Percentiles rank a stretch among this genome's conserved stretches.
phyloP scores from a whole-genome alignment of 352 stramenopile species.

The Globisporangium cederbergense region DNA sequence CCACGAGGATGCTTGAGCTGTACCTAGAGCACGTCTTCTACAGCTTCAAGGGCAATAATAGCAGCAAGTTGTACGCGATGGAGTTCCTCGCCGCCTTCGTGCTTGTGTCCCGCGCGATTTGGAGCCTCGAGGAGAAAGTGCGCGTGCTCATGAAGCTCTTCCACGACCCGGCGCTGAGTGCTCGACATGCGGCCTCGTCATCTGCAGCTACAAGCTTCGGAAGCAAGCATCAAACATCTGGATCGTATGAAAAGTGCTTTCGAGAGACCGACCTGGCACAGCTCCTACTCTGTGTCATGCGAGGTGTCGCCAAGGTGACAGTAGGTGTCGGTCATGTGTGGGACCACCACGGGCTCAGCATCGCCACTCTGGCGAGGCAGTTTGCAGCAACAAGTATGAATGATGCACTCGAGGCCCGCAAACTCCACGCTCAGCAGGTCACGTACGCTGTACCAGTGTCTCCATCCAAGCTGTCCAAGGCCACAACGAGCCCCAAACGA shows the following conservation, averaged over 20 bases:
- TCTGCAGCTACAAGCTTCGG: slow-evolving; percentile 8
- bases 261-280: slow-evolving; percentile 54
- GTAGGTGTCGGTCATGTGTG: slow-evolving; percentile 45
- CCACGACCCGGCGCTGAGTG: slow-evolving; percentile 30
- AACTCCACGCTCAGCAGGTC: neutral
- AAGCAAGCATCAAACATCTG: slow-evolving; percentile 8
- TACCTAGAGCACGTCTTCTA: slow-evolving; percentile 62
- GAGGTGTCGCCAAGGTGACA: slow-evolving; percentile 43
- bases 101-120: slow-evolving; percentile 59
- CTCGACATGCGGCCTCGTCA: slow-evolving; percentile 17
- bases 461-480: slow-evolving; percentile 1
- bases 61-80: slow-evolving; percentile 39
- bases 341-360: slow-evolving; percentile 24
- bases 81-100: slow-evolving; percentile 63
- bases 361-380: slow-evolving; percentile 16
- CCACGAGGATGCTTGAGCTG: slow-evolving; percentile 39
- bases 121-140: slow-evolving; percentile 53
- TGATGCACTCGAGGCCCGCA: slow-evolving; percentile 4
- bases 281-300: slow-evolving; percentile 58
- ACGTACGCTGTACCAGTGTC: neutral
- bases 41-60: slow-evolving; percentile 32
- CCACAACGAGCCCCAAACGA: neutral
- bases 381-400: slow-evolving; percentile 23
- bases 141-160: slow-evolving; percentile 54
- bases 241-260: slow-evolving; percentile 20